Base-by-base conservation (phyloP, 768 basidiomycete genomes). In the Serendipita sp. region DNA sequence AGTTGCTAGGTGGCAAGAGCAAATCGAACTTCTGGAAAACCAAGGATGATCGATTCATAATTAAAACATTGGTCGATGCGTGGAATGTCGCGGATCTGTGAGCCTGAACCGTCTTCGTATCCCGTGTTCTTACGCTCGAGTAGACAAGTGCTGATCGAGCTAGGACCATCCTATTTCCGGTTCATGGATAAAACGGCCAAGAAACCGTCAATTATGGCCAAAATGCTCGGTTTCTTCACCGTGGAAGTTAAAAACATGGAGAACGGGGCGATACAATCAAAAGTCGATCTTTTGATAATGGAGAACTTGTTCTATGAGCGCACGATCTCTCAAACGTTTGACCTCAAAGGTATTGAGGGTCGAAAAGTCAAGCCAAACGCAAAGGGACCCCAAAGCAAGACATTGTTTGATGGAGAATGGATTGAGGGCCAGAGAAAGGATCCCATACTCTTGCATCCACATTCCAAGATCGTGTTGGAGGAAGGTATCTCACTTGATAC, bases 81-180 rank as follows among this genome's bases (percentile, higher is more conserved):
- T 90, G 88, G 88, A 88, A 88, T 71, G 88, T 89, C 42, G 84
- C 85, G 3, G 89, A 90, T 74, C 71, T 88, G 87, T 89, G 68
- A 74, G 86, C 72, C 5, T 26, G 9, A 22, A 28, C 45, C 20
- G 3, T 34, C 0, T 11, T 9, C 2, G 22, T 2, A 31, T 2
- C 22, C n/a, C 31, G 42, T 62, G 17, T 58, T 7, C 14, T 45
- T 26, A 45, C n/a, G 51, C 60, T 17, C 58, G 62, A 14, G 1
- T 65, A 89, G 88, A 41, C 87, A 90, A 76, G 85, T 88, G 2
- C 72, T 92, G 17, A 77, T 88, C 56, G 89, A 90, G 30, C 76
- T 88, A 3, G 82, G 81, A 0, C 88, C 89, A 1, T 81, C 83
- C 1, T 92, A 89, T 69, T 89, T 92, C 73, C 78, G 79, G 41